Conservation (phyloP, 495 filamentous ascomycete genomes). For the Aspergillus biplanus region DNA sequence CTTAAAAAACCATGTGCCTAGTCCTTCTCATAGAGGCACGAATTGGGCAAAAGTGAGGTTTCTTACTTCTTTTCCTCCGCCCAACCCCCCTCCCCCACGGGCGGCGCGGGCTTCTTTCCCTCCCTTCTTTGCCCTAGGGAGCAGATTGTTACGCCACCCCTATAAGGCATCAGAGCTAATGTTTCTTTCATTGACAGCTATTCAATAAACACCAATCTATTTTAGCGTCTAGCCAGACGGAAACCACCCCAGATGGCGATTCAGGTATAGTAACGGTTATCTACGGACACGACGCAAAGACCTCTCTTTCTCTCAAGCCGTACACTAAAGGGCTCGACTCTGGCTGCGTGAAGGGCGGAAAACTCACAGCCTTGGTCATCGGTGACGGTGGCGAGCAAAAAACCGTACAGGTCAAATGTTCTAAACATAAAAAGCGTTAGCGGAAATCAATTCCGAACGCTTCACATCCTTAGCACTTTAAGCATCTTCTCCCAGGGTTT, state of each 20-base stretch:
- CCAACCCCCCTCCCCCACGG: too few species aligned
- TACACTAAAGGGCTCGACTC: slow-evolving; percentile 88
- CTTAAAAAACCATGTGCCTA: slow-evolving; percentile 62
- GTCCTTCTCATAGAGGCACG: slow-evolving; percentile 56
- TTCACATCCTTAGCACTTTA: too few species aligned
- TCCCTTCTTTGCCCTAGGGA: not conserved
- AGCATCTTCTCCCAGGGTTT: not conserved
- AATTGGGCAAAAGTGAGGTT: slow-evolving; percentile 68
- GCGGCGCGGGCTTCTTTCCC: not conserved
- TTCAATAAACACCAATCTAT: slow-evolving; percentile 62
- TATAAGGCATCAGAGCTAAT: not conserved
- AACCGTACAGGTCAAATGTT: slow-evolving; percentile 15
- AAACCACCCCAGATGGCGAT: slow-evolving; percentile 23
- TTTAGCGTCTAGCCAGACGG: slow-evolving; percentile 29
- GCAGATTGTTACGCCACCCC: not conserved
- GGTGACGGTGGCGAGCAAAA: slow-evolving; percentile 48
- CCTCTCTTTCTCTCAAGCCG: slow-evolving; percentile 64
- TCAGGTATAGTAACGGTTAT: slow-evolving; percentile 58
- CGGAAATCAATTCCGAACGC: too few species aligned
- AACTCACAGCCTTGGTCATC: slow-evolving; percentile 77
- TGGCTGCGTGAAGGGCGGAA: slow-evolving; percentile 74
- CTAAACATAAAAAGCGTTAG: not conserved
- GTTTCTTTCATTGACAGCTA: slow-evolving; percentile 32
- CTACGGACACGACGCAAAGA: slow-evolving; percentile 85
- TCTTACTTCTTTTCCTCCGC: too few species aligned